Conservation (phyloP, 768 basidiomycete genomes). For the Tricholoma furcatifolium region DNA sequence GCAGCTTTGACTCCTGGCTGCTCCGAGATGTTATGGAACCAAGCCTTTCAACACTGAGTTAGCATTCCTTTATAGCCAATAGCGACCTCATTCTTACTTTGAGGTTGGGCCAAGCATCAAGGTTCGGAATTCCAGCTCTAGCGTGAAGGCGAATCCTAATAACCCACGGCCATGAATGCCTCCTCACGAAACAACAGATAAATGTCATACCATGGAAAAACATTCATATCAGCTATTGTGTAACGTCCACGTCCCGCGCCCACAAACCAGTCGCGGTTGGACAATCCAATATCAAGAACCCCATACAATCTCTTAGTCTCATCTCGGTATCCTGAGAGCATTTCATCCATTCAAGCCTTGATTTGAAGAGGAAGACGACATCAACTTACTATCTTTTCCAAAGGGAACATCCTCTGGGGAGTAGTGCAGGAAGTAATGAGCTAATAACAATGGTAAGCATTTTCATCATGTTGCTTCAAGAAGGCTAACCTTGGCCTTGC, state of each 20-base stretch:
- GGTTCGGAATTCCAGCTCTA: constrained; percentile 31
- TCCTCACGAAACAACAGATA: not conserved
- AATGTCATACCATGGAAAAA: constrained; percentile 52
- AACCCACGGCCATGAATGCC: not conserved
- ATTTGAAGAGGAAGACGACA: not conserved
- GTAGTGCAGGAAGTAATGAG: constrained; percentile 64
- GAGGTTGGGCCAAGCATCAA: constrained; percentile 20
- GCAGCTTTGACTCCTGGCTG: constrained; percentile 18
- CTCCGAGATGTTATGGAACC: constrained; percentile 10
- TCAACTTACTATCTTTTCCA: constrained; percentile 54
- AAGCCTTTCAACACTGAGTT: constrained; percentile 7
- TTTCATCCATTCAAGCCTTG: no score
- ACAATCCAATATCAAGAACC: constrained; percentile 75
- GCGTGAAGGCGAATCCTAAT: constrained; percentile 54
- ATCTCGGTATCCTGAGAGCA: constrained; percentile 61
- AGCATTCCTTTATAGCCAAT: not conserved
- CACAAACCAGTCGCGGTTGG: constrained; percentile 75
- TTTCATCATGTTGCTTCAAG: not conserved
- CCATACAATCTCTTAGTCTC: constrained; percentile 82
- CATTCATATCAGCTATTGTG: constrained; percentile 73
- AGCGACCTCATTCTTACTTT: constrained; percentile 9
- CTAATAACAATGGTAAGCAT: constrained; percentile 19
- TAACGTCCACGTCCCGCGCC: constrained; percentile 70
- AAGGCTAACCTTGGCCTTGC: constrained; percentile 62
- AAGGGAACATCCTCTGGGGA: constrained; percentile 72